Conservation (phyloP, 345 rosid species). For the Schrenkiella parvula region DNA sequence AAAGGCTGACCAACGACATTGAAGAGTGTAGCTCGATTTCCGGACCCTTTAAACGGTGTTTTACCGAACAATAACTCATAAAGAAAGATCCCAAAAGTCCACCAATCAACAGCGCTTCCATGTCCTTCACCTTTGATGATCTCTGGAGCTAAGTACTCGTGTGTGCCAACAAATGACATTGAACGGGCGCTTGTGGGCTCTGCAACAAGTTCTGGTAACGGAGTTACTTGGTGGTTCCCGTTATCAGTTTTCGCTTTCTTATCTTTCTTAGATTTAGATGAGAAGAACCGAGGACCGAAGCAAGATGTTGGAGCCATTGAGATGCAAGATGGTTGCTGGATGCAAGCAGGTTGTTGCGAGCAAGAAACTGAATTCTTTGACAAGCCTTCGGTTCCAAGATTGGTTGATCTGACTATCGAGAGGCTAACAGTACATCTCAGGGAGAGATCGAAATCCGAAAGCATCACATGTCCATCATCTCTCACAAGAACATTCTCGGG, state of each 20-base stretch:
- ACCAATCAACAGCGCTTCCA: conserved; percentile 90
- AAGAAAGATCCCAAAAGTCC: conserved; percentile 83
- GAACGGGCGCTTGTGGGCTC: conserved; percentile 93
- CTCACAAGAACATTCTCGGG: conserved; percentile 89
- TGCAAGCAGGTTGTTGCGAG: conserved; percentile 53
- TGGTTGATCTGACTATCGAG: conserved; percentile 49
- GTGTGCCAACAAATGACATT: conserved; percentile 89
- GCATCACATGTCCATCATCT: conserved; percentile 92
- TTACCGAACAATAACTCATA: conserved; percentile 76
- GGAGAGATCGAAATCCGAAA: conserved; percentile 85
- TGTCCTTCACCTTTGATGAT: conserved; percentile 85
- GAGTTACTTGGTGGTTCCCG: conserved; percentile 63
- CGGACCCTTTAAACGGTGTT: conserved; percentile 86
- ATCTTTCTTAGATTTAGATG: conserved; percentile 52
- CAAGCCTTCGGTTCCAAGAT: conserved; percentile 43
- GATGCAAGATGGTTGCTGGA: conserved; percentile 58
- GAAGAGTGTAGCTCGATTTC: conserved; percentile 74
- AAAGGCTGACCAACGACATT: conserved; percentile 78
- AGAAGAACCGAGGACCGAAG: conserved; percentile 55
- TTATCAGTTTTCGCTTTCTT: conserved; percentile 46
- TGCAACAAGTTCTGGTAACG: conserved; percentile 86
- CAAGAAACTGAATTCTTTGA: conserved; percentile 51
- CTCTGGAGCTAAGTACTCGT: conserved; percentile 88
- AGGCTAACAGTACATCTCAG: conserved; percentile 60
- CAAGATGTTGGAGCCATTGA: conserved; percentile 56